phyloP scores from a whole-genome alignment of 164 flowering plant species.

The Vitis vinifera region ASM3070453v1 NC_081811.1:26129001-26129500 shows the following conservation, averaged over 20 bases:
- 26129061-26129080: neutral
- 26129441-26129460: neutral
- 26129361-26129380: slow-evolving; percentile 19
- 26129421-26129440: neutral
- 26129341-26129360: slow-evolving; percentile 1
- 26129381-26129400: slow-evolving; percentile 9
- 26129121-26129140: slow-evolving; percentile 3
- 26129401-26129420: neutral
- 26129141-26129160: neutral
- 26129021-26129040: neutral
- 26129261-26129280: neutral
- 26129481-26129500: too few species aligned
- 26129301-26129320: neutral
- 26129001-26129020: slow-evolving; percentile 1
- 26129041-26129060: slow-evolving; percentile 11
- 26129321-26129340: slow-evolving; percentile 1
- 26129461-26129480: too few species aligned
- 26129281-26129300: neutral
- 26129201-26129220: too few species aligned
- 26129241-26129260: neutral
- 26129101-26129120: neutral
- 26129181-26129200: too few species aligned
- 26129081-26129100: neutral
- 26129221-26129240: too few species aligned
- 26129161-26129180: neutral